Base-by-base conservation (phyloP, 176 grass and related monocot genomes). In the Zoysia japonica region DNA sequence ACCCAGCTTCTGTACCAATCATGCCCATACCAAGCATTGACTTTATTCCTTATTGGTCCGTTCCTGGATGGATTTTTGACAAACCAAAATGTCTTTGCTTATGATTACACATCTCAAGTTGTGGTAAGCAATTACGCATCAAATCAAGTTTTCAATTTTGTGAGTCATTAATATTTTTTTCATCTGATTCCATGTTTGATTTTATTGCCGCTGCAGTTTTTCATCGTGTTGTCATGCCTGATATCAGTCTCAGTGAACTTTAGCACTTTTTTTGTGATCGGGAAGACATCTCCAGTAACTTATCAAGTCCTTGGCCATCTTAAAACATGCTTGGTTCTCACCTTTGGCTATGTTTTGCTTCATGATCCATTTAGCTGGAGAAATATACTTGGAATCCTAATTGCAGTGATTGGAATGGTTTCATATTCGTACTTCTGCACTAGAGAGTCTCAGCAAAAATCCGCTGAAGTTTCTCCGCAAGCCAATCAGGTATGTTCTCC, bases 201-300 rank as follows among this genome's bases (percentile, higher is more conserved):
- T 59, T 79, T 86, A 79, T 72, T 13, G 70, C 38, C 0, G 46
- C 45, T 97, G 88, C 86, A 98, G 96, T 87, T 92, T 83, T 98
- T 98, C 88, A 98, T 98, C 11, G 88, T 90, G 74, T 53, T 98
- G 70, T 98, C 96, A 16, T 98, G 96, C 90, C 61, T 98, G 56
- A 98, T 98, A 83, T 92, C 96, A 68, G 96, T 98, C 8, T 98
- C 92, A 4, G 92, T 98, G 74, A 98, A 98, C 89, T 98, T 98
- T 75, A 94, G 92, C 75, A 98, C 96, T 67, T 98, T 98, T 64
- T 90, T 98, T 70, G 96, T 98, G 44, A 98, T 98, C 17, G 92
- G 96, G 70, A 98, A 94, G 79, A 98, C 96, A 42, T 98, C 96
- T 61, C 96, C 96, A 65, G 96, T 98, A 67, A 94, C 96, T 67